A percentile compares a stretch with the other conserved stretches of the same genome.
phyloP scores from a whole-genome alignment of 1,284 basidiomycete species.

The Amylostereum areolatum region DNA sequence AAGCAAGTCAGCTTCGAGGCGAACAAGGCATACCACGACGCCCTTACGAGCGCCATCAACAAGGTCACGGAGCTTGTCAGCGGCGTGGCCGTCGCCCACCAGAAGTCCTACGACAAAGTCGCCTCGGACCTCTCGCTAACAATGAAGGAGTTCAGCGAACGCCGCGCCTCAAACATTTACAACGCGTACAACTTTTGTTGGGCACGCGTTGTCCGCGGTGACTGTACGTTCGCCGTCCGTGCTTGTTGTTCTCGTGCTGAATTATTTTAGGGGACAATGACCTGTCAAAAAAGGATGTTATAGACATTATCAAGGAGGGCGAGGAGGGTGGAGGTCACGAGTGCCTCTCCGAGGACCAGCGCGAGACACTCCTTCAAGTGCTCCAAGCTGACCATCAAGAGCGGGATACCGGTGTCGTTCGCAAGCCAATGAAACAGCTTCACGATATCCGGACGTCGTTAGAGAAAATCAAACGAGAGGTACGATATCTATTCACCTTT shows the following conservation, averaged over 20 bases:
- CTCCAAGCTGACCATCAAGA: background rate
- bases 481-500: background rate
- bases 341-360: background rate
- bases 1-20: too few relatives aligned
- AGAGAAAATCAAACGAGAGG: background rate
- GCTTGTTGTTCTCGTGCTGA: background rate
- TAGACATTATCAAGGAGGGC: background rate
- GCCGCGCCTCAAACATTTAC: too few relatives aligned
- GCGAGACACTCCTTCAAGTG: background rate
- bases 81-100: too few relatives aligned
- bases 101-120: too few relatives aligned
- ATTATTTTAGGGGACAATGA: background rate
- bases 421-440: background rate
- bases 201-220: background rate
- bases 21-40: too few relatives aligned
- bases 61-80: too few relatives aligned
- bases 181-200: too few relatives aligned
- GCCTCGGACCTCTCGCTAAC: too few relatives aligned
- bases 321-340: background rate
- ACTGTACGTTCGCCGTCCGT: background rate
- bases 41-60: too few relatives aligned
- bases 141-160: too few relatives aligned
- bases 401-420: background rate
- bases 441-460: background rate
- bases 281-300: background rate